Conservation (phyloP, 2,329 filamentous ascomycete species). For the Aureobasidium pullulans region DNA sequence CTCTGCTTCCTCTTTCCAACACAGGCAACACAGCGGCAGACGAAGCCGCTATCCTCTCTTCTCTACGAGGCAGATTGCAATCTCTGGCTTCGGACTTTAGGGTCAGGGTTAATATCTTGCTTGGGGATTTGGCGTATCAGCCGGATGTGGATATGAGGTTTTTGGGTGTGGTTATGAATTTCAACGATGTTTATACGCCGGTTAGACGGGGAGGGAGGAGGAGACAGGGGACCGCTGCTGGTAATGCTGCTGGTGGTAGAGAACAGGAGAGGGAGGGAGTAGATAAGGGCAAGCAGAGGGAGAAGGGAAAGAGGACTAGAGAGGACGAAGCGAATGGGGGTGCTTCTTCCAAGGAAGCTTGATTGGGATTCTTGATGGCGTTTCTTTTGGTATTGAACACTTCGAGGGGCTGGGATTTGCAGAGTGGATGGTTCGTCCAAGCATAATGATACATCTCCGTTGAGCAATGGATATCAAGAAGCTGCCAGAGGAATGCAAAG, state of each 20-base stretch:
- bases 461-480: too few species aligned
- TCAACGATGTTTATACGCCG: slow-evolving; percentile 91
- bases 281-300: slow-evolving; percentile 16
- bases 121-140: slow-evolving; percentile 88
- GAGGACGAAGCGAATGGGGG: slow-evolving; percentile 14
- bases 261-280: slow-evolving; percentile 4
- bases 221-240: neutral
- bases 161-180: slow-evolving; percentile 95
- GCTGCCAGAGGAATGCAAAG: too few species aligned
- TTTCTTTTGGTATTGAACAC: too few species aligned
- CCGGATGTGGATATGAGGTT: slow-evolving; percentile 94
- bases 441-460: too few species aligned
- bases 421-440: too few species aligned
- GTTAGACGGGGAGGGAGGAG: slow-evolving; percentile 46
- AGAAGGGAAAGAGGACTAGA: slow-evolving; percentile 11
- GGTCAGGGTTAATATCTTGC: slow-evolving; percentile 65
- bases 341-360: neutral
- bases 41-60: slow-evolving; percentile 54
- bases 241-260: neutral
- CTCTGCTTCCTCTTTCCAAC: slow-evolving; percentile 28
- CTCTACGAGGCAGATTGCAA: too few species aligned
- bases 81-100: slow-evolving; percentile 70
- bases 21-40: slow-evolving; percentile 30
- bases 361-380: neutral
- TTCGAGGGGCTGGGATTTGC: too few species aligned